These are phyloP conservation scores for Ceratobasidium sp. DNA, from an alignment of 1,284 basidiomycete species.

Conservation along the genomic window DNA sequence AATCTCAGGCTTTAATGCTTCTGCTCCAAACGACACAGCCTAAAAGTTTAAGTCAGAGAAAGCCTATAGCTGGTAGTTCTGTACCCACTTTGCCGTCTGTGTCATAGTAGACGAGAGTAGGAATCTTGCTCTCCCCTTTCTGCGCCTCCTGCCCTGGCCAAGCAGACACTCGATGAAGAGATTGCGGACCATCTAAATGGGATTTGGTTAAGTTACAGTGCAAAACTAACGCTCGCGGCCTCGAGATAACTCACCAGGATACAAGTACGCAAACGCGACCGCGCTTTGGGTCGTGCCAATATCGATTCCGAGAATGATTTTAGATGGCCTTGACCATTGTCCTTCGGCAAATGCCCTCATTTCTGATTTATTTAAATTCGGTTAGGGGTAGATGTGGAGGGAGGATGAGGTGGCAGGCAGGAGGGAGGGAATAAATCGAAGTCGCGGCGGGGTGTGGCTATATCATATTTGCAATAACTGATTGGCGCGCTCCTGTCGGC, in stretches of 20 bases:
- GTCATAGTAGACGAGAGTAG: conserved; percentile 41
- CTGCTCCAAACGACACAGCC: conserved; percentile 40
- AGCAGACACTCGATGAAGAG: conserved; percentile 2
- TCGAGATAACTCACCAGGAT: conserved; percentile 2
- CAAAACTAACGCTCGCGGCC: no score
- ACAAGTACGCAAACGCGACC: conserved; percentile 24
- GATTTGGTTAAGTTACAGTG: no score
- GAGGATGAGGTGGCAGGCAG: not conserved
- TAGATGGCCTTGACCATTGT: conserved; percentile 17
- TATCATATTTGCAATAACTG: not conserved
- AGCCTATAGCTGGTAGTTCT: not conserved
- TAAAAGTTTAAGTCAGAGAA: not conserved
- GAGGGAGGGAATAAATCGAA: not conserved
- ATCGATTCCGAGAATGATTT: conserved; percentile 41
- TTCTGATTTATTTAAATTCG: not conserved
- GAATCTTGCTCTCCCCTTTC: conserved; percentile 38
- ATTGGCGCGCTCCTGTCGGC: conserved; percentile 37
- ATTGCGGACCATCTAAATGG: conserved; percentile 17
- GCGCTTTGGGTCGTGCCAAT: conserved; percentile 41
- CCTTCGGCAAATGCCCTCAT: conserved; percentile 41
- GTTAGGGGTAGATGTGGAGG: not conserved
- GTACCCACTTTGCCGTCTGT: conserved; percentile 7
- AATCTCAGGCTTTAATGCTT: conserved; percentile 16
- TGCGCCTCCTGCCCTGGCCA: conserved; percentile 41
- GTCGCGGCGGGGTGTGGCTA: conserved; percentile 3